These are phyloP conservation scores for Paracamarosporium sp. DNA, from an alignment of 2,329 filamentous ascomycete genomes.

Conservation along the genomic window DNA sequence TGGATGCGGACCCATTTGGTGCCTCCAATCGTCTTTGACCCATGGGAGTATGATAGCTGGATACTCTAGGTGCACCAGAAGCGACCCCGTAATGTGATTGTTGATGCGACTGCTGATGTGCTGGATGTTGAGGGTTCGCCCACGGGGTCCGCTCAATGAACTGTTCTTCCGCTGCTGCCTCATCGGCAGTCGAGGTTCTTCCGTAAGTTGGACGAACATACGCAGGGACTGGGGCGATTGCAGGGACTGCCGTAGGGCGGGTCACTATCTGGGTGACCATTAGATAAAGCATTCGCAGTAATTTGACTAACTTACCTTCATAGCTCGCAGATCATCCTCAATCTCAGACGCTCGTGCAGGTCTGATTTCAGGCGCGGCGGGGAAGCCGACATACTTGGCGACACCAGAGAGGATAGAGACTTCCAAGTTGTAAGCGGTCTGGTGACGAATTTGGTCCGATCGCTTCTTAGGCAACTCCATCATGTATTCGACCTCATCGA, in stretches of 20 bases:
- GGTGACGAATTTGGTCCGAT: constrained; percentile 80
- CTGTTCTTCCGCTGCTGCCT: constrained; percentile 76
- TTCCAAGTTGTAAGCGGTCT: constrained; percentile 92
- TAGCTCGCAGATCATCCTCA: constrained; percentile 86
- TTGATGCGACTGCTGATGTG: constrained; percentile 46
- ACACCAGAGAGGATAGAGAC: constrained; percentile 89
- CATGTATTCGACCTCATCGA: constrained; percentile 80
- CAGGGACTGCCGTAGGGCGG: constrained; percentile 34
- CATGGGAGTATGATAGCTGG: constrained; percentile 46
- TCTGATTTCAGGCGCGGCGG: constrained; percentile 85
- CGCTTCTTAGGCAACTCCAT: constrained; percentile 80
- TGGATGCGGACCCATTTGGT: constrained; percentile 48
- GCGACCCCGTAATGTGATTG: constrained; percentile 37
- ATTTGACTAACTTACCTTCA: constrained; percentile 71
- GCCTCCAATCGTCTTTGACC: constrained; percentile 43
- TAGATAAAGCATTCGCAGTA: not conserved
- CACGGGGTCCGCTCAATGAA: constrained; percentile 90
- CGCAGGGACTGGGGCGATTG: constrained; percentile 25
- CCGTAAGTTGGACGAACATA: constrained; percentile 40
- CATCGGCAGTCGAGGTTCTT: constrained; percentile 53
- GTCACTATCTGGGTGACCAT: constrained; percentile 36
- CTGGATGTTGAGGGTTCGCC: constrained; percentile 77
- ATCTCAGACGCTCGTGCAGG: constrained; percentile 75
- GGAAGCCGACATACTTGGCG: constrained; percentile 95
- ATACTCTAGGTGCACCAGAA: constrained; percentile 30